phyloP scores from a whole-genome alignment of 768 basidiomycete species.

The Tubosaeta sp. region DNA sequence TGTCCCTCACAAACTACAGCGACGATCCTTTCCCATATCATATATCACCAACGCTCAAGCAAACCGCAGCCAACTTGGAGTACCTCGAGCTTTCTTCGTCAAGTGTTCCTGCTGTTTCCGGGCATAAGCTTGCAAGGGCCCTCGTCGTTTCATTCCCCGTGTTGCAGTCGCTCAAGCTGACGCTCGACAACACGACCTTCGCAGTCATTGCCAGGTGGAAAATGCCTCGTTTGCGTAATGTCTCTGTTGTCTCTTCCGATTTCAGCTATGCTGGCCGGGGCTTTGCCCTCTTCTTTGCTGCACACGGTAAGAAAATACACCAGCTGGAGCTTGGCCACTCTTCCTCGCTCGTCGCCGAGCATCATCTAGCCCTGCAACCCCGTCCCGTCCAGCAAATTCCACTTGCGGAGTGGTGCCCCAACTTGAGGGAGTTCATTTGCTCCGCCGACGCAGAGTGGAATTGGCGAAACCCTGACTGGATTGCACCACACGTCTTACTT shows the following conservation, averaged over 20 bases:
- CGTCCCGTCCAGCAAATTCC: constrained; percentile 38
- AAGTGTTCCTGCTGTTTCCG: constrained; percentile 41
- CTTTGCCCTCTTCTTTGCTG: constrained; percentile 60
- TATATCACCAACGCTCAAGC: constrained; percentile 49
- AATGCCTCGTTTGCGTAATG: constrained; percentile 58
- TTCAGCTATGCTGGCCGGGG: constrained; percentile 66
- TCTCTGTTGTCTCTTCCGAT: constrained; percentile 68
- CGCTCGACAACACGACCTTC: constrained; percentile 69
- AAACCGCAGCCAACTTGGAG: constrained; percentile 52
- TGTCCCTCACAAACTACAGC: constrained; percentile 74
- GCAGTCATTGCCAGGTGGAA: constrained; percentile 61
- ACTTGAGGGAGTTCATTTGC: constrained; percentile 66
- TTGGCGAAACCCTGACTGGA: constrained; percentile 77
- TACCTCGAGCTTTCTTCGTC: constrained; percentile 66
- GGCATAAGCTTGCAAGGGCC: constrained; percentile 16
- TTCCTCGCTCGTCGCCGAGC: constrained; percentile 60
- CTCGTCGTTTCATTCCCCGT: constrained; percentile 47
- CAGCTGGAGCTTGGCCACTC: constrained; percentile 76
- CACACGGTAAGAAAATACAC: constrained; percentile 56
- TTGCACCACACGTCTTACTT: constrained; percentile 69
- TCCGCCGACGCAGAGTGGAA: constrained; percentile 79
- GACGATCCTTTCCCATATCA: constrained; percentile 54
- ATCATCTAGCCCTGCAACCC: constrained; percentile 51
- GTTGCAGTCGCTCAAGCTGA: constrained; percentile 64
- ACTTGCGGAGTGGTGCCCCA: constrained; percentile 67